phyloP scores from a whole-genome alignment of 352 stramenopile genomes.

The Elongisporangium prolatum region DNA sequence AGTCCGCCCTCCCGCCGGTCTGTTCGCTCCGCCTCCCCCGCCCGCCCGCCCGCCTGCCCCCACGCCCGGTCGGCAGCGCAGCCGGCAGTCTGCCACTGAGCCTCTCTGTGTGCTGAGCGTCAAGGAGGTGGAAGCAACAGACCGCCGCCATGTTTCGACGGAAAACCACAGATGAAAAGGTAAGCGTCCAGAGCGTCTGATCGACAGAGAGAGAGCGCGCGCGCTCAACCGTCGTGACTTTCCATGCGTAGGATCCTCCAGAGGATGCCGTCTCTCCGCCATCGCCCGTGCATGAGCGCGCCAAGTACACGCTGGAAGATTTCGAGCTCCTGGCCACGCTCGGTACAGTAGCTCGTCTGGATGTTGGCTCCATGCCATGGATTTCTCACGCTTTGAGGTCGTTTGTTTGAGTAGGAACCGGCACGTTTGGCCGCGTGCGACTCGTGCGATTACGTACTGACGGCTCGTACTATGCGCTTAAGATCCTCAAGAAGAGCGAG shows the following conservation, averaged over 20 bases:
- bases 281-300: constrained; percentile 34
- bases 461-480: constrained; percentile 77
- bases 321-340: constrained; percentile 81
- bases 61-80: not conserved
- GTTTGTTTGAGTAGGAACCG: constrained; percentile 52
- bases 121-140: not conserved
- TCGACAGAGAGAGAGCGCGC: not conserved
- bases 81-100: not conserved
- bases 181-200: not conserved
- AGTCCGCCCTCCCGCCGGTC: not conserved
- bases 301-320: constrained; percentile 48
- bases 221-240: not conserved
- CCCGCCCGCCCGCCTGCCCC: not conserved
- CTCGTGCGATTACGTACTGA: constrained; percentile 67
- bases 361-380: not conserved
- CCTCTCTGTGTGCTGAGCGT: not conserved
- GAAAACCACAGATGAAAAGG: not conserved
- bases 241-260: constrained; percentile 24
- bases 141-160: not conserved
- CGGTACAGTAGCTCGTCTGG: constrained; percentile 15
- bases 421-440: constrained; percentile 87
- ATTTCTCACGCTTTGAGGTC: too few species aligned
- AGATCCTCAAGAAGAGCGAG: constrained; percentile 92
- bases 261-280: constrained; percentile 53
- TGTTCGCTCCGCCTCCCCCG: not conserved